Percentiles rank a stretch among this genome's conserved stretches.
phyloP scores from a whole-genome alignment of 345 rosid genomes.

The Cardiospermum halicacabum region DNA sequence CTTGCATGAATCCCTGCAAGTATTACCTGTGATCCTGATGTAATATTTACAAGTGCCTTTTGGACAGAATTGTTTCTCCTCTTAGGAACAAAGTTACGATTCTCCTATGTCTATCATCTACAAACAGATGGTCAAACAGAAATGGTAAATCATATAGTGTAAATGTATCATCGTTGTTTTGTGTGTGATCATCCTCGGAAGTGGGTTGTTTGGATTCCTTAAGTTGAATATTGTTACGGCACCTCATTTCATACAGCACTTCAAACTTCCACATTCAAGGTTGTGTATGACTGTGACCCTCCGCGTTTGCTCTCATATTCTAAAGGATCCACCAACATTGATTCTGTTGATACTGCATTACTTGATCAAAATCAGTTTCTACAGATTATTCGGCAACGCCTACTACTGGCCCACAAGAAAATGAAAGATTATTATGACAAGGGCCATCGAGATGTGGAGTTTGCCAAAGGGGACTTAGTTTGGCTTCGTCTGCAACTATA shows the following conservation, averaged over 20 bases:
- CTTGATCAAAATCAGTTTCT: not conserved
- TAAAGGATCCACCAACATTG: not conserved
- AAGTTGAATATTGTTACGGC: conserved; percentile 7
- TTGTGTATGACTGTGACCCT: not conserved
- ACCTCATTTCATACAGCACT: not conserved
- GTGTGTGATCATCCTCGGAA: not conserved
- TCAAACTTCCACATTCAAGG: not conserved
- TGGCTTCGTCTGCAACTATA: not conserved
- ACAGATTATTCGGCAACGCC: no score
- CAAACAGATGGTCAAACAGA: not conserved
- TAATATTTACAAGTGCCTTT: not conserved
- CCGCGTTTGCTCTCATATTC: not conserved
- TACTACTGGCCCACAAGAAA: no score
- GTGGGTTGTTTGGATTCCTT: not conserved
- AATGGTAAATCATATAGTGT: not conserved
- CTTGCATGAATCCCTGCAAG: not conserved
- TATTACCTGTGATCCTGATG: not conserved
- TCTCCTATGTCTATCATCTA: not conserved
- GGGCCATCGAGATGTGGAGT: not conserved
- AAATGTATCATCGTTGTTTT: conserved; percentile 2
- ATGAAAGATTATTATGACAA: no score
- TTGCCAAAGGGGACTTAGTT: not conserved
- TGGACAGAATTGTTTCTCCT: not conserved
- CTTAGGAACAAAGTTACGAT: not conserved
- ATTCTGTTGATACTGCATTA: not conserved